These are phyloP conservation scores for Colletotrichum sidae DNA, from an alignment of 2,329 filamentous ascomycete genomes.

Conservation along the genomic window DNA sequence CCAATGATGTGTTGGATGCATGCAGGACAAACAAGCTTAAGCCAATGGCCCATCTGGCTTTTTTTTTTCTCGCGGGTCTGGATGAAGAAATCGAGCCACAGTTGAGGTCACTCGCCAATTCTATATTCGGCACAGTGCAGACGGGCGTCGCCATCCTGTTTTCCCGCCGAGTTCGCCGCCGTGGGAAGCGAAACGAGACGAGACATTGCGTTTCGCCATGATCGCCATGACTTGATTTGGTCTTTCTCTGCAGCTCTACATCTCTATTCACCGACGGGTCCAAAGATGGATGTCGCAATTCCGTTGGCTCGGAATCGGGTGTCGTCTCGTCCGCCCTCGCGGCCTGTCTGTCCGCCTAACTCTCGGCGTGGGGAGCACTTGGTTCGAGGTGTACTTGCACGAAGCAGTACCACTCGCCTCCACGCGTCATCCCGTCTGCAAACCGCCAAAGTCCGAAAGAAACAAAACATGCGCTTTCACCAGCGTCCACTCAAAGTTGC, in stretches of 20 bases:
- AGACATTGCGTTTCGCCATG: too few relatives aligned
- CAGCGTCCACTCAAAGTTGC: too few relatives aligned
- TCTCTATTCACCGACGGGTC: too few relatives aligned
- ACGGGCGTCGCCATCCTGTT: too few relatives aligned
- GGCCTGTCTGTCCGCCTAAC: too few relatives aligned
- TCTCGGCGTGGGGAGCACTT: too few relatives aligned
- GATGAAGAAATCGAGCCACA: background rate
- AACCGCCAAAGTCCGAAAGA: background rate
- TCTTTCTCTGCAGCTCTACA: too few relatives aligned
- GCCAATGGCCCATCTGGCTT: slow-evolving; percentile 10
- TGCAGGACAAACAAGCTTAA: slow-evolving; percentile 24
- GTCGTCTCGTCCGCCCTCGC: too few relatives aligned
- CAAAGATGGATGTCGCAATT: too few relatives aligned
- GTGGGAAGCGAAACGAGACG: background rate
- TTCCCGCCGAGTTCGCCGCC: background rate
- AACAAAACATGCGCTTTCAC: background rate
- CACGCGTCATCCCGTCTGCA: background rate
- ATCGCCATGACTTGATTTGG: too few relatives aligned
- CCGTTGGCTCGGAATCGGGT: too few relatives aligned
- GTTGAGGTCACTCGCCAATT: slow-evolving; percentile 4
- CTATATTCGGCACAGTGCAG: too few relatives aligned
- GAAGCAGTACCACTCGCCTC: slow-evolving; percentile 2
- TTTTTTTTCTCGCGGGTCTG: background rate
- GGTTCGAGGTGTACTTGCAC: slow-evolving; percentile 7
- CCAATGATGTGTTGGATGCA: background rate